Evolutionary conservation across 2,329 filamentous ascomycete species (phyloP).

Genomic region (Chalaropsis thielavioides): DNA sequence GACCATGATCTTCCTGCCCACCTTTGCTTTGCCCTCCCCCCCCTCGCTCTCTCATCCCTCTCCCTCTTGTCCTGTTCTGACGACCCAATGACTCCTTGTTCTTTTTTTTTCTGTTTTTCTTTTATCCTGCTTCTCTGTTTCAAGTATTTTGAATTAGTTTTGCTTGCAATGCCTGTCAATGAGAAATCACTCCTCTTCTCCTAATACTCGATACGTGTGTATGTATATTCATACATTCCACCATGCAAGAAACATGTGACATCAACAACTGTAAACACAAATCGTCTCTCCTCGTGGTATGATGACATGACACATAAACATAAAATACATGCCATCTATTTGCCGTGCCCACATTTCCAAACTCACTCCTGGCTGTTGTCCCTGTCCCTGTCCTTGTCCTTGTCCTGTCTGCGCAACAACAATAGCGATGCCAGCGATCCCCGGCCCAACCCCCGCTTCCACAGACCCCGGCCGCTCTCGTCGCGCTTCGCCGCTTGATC

Average conservation of each 20-base stretch:
- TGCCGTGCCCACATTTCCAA: not conserved
- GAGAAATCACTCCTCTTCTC: not conserved
- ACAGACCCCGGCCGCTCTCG: not conserved
- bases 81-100: constrained; percentile 1
- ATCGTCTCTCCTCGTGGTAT: not conserved
- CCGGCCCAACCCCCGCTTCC: not conserved
- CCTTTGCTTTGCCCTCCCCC: not conserved
- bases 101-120: not conserved
- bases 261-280: not conserved
- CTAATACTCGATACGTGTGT: not conserved
- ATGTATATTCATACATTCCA: not conserved
- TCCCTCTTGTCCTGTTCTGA: not conserved
- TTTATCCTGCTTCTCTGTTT: not conserved
- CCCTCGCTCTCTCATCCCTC: not conserved
- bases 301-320: not conserved
- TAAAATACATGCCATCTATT: not conserved
- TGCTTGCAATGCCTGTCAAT: not conserved
- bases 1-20: not conserved
- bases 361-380: not conserved
- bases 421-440: not conserved
- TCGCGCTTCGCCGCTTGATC: not conserved
- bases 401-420: not conserved
- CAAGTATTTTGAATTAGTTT: not conserved
- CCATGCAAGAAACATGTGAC: no score
- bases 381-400: not conserved